Conservation (phyloP, 192 early-diverging fungal species). For the Backusella tarrabulga region DNA sequence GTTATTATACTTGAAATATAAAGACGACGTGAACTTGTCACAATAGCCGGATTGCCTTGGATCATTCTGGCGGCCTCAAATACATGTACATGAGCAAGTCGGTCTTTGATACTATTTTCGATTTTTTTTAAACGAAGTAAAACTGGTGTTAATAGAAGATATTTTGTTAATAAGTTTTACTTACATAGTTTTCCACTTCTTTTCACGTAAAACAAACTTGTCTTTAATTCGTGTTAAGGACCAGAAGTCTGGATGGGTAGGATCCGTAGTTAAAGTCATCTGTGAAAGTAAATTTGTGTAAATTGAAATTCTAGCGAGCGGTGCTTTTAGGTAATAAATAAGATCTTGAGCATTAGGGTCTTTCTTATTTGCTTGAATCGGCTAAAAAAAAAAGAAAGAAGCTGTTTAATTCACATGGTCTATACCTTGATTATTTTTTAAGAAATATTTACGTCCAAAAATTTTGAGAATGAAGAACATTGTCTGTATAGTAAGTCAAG, state of each 20-base stretch:
- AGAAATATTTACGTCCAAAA: conserved; percentile 1
- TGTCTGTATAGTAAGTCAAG: conserved; percentile 12
- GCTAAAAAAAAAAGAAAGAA: background rate
- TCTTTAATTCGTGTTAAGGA: background rate
- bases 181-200: conserved; percentile 1
- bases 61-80: background rate
- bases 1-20: background rate
- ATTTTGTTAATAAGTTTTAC: background rate
- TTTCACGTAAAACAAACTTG: background rate
- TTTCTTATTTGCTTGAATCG: background rate
- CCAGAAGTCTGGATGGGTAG: background rate
- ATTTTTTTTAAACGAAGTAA: background rate
- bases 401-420: background rate
- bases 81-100: background rate
- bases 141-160: background rate
- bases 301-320: background rate
- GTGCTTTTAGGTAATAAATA: background rate
- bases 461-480: background rate
- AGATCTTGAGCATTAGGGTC: background rate
- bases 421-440: background rate
- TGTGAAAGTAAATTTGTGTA: conserved; percentile 2
- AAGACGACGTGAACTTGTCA: conserved; percentile 1
- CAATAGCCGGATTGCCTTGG: background rate
- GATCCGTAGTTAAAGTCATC: background rate
- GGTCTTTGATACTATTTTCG: background rate